Conservation (phyloP, 495 filamentous ascomycete genomes). For the Acidiella bohemica region DNA sequence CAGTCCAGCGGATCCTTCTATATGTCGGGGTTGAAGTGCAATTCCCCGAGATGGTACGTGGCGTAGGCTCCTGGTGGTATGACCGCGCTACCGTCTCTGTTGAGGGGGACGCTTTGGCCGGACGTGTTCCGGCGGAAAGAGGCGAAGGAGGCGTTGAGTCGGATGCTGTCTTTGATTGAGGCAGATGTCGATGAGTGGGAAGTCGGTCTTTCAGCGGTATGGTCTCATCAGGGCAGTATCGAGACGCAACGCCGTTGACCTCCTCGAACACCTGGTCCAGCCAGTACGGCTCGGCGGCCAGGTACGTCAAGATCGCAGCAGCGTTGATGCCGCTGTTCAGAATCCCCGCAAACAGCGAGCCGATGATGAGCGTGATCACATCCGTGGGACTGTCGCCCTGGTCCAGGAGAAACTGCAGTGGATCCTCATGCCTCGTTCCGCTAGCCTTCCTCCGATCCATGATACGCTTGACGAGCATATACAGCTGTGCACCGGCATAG, state of each 20-base stretch:
- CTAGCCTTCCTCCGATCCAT: slow-evolving; percentile 29
- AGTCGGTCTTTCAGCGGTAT: slow-evolving; percentile 28
- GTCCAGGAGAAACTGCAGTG: slow-evolving; percentile 36
- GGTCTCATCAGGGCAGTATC: slow-evolving; percentile 23
- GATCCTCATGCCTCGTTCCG: slow-evolving; percentile 31
- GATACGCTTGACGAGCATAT: slow-evolving; percentile 30
- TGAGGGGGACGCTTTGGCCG: slow-evolving; percentile 24
- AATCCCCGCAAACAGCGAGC: slow-evolving; percentile 25
- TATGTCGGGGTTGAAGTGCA: slow-evolving; percentile 32
- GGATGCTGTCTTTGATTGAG: slow-evolving; percentile 35
- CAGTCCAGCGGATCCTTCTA: slow-evolving; percentile 33
- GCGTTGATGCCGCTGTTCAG: slow-evolving; percentile 36
- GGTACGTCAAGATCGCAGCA: slow-evolving; percentile 29
- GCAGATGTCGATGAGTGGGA: slow-evolving; percentile 34
- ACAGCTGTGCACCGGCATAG: slow-evolving; percentile 28
- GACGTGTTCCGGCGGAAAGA: slow-evolving; percentile 28
- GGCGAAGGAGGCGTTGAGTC: slow-evolving; percentile 26
- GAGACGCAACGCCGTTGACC: slow-evolving; percentile 27
- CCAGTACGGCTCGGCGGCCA: slow-evolving; percentile 33
- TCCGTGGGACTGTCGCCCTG: slow-evolving; percentile 24
- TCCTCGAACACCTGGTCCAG: slow-evolving; percentile 29
- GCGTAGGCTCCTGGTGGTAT: slow-evolving; percentile 33
- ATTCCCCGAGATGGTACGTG: slow-evolving; percentile 21
- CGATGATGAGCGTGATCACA: slow-evolving; percentile 32
- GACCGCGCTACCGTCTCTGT: slow-evolving; percentile 30